Conservation (phyloP, 768 basidiomycete species). For the Gyrodon lividus region DNA sequence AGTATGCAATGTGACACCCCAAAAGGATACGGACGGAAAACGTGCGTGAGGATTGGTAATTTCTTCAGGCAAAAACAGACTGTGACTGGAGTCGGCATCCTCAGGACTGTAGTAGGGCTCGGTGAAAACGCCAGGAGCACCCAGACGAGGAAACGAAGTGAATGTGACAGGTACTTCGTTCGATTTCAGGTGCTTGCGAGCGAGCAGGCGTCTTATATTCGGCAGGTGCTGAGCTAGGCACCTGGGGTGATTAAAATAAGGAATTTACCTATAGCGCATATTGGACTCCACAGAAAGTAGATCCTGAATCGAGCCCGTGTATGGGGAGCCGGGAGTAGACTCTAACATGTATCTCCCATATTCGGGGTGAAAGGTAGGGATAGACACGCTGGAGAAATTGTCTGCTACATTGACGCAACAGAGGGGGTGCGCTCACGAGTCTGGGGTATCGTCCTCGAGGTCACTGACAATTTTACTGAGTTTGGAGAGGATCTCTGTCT, state of each 20-base stretch:
- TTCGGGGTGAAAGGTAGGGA: conserved; percentile 95
- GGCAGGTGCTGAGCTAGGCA: conserved; percentile 8
- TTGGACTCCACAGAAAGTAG: conserved; percentile 88
- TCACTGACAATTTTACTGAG: conserved; percentile 66
- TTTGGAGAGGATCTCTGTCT: conserved; percentile 88
- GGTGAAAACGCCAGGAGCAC: conserved; percentile 86
- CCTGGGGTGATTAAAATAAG: neutral
- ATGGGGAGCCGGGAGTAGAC: conserved; percentile 94
- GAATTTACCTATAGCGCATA: conserved; percentile 82
- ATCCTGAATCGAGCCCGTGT: conserved; percentile 83
- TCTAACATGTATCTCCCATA: conserved; percentile 99
- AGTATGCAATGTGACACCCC: neutral
- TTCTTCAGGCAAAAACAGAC: conserved; percentile 91
- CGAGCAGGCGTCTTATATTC: conserved; percentile 68
- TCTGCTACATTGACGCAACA: neutral
- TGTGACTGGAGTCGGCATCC: conserved; percentile 83
- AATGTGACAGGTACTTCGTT: conserved; percentile 91
- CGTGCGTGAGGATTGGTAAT: conserved; percentile 97
- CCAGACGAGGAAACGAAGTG: conserved; percentile 93
- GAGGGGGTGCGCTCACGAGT: conserved; percentile 46
- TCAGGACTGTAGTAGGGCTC: conserved; percentile 82
- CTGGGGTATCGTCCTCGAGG: conserved; percentile 50
- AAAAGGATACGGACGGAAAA: conserved; percentile 77
- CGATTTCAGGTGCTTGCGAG: conserved; percentile 74
- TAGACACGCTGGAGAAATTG: conserved; percentile 48